phyloP scores from a whole-genome alignment of 23 red algal species.

The Gracilariopsis chorda region DNA sequence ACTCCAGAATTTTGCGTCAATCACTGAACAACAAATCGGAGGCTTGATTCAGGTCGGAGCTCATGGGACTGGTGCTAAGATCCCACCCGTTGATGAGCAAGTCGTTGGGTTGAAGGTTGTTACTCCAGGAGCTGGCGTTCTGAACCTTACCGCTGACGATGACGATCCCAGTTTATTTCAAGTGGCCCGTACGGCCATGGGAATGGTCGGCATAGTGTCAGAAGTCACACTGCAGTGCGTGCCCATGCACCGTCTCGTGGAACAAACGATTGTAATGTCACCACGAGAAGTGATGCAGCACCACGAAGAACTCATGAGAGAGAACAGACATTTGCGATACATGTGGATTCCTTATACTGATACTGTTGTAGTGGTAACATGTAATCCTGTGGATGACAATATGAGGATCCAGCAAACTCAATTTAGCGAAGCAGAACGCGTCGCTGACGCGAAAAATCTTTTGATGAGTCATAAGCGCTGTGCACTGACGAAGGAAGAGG shows the following conservation, averaged over 20 bases:
- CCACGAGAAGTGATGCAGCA: constrained; percentile 33
- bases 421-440: not conserved
- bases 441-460: constrained; percentile 40
- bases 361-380: constrained; percentile 83
- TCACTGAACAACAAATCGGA: constrained; percentile 93
- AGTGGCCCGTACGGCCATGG: constrained; percentile 68
- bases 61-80: constrained; percentile 80
- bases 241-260: constrained; percentile 67
- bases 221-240: constrained; percentile 84
- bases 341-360: constrained; percentile 98
- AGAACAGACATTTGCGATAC: constrained; percentile 87
- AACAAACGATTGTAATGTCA: constrained; percentile 58
- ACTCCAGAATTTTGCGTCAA: constrained; percentile 84
- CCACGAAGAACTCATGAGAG: constrained; percentile 41
- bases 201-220: constrained; percentile 77
- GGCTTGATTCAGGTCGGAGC: constrained; percentile 89
- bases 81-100: constrained; percentile 89
- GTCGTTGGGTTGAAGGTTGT: constrained; percentile 73
- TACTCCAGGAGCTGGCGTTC: constrained; percentile 70
- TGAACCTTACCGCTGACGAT: constrained; percentile 51
- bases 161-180: constrained; percentile 56
- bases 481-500: constrained; percentile 26
- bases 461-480: constrained; percentile 13
- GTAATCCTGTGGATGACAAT: constrained; percentile 40
- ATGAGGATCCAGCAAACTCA: not conserved